phyloP scores from a whole-genome alignment of 2,329 filamentous ascomycete species.

The Ophiostoma himal-ulmi region DNA sequence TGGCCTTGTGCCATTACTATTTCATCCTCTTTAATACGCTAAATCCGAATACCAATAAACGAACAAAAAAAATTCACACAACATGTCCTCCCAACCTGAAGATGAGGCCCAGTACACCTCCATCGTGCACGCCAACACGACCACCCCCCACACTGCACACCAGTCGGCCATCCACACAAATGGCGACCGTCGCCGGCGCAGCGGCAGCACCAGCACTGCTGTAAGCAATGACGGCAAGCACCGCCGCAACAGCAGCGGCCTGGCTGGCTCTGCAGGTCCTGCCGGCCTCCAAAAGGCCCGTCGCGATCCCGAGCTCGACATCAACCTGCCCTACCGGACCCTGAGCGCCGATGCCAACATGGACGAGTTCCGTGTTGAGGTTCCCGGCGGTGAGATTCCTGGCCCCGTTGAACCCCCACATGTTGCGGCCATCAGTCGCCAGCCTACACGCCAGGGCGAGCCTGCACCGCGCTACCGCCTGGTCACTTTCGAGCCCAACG shows the following conservation, averaged over 20 bases:
- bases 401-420: constrained; percentile 36
- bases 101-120: constrained; percentile 6
- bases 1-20: constrained; percentile 4
- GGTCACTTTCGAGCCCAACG: constrained; percentile 60
- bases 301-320: constrained; percentile 30
- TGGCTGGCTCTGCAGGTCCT: neutral
- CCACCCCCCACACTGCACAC: constrained; percentile 17
- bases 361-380: constrained; percentile 55
- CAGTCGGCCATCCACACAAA: neutral
- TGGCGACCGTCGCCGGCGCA: neutral
- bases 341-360: constrained; percentile 48
- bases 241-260: constrained; percentile 14
- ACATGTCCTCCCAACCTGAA: constrained; percentile 17
- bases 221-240: constrained; percentile 9
- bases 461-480: constrained; percentile 43
- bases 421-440: constrained; percentile 38
- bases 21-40: neutral
- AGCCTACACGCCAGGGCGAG: constrained; percentile 20
- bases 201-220: constrained; percentile 10
- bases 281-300: constrained; percentile 28
- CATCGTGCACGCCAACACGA: constrained; percentile 21
- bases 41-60: neutral
- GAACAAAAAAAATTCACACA: neutral
- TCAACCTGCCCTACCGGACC: constrained; percentile 52
- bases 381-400: constrained; percentile 49